A percentile compares a stretch with the other conserved stretches of the same genome.
Evolutionary conservation across 1,284 basidiomycete species (phyloP).

Genomic region (Gastroboletus turbinatus): DNA sequence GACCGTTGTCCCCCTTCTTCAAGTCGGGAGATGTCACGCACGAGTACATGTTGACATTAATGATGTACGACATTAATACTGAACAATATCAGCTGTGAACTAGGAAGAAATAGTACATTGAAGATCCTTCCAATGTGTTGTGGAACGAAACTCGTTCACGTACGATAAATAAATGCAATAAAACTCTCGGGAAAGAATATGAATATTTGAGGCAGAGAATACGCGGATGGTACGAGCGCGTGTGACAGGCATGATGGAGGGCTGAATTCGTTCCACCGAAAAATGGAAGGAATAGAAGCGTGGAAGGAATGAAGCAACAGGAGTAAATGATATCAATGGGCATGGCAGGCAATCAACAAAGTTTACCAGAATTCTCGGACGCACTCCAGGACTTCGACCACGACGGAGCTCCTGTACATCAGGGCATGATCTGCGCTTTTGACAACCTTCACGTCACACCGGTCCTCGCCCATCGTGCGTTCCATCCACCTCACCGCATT

Average conservation of each 20-base stretch:
- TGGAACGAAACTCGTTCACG: slow-evolving; percentile 27
- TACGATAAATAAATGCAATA: slow-evolving; percentile 24
- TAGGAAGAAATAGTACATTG: slow-evolving; percentile 33
- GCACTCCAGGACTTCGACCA: slow-evolving; percentile 84
- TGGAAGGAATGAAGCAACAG: slow-evolving; percentile 24
- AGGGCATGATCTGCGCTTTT: slow-evolving; percentile 88
- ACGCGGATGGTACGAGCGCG: slow-evolving; percentile 8
- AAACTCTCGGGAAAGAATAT: slow-evolving; percentile 2
- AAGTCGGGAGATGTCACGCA: neutral
- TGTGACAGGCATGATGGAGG: slow-evolving; percentile 1
- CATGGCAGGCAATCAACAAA: neutral
- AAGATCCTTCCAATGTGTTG: slow-evolving; percentile 27
- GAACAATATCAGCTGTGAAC: slow-evolving; percentile 20
- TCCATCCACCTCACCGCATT: slow-evolving; percentile 91
- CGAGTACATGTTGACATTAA: slow-evolving; percentile 34
- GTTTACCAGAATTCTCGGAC: slow-evolving; percentile 58
- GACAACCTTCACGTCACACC: slow-evolving; percentile 79
- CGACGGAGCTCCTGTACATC: slow-evolving; percentile 87
- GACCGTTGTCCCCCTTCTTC: neutral
- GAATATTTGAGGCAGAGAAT: slow-evolving; percentile 4
- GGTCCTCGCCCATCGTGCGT: slow-evolving; percentile 72
- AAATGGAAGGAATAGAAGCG: slow-evolving; percentile 10
- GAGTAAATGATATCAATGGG: slow-evolving; percentile 9
- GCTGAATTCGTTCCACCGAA: slow-evolving; percentile 17
- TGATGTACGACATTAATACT: slow-evolving; percentile 36